Evolutionary conservation across 768 basidiomycete genomes (phyloP).

Genomic region (Hebeloma cylindrosporum): DNA sequence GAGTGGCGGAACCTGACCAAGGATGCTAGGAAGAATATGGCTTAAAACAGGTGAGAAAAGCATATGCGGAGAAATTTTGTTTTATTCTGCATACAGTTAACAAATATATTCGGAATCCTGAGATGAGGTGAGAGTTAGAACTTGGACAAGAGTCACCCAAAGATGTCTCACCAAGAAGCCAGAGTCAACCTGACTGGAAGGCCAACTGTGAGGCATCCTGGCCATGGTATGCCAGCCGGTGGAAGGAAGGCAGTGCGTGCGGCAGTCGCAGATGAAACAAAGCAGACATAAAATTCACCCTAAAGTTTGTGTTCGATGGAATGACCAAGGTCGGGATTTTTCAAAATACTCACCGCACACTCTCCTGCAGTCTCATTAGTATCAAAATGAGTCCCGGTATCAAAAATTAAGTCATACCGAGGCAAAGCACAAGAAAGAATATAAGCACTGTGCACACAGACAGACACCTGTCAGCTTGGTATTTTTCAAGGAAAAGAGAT

Average conservation of each 20-base stretch:
- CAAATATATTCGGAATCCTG: no score
- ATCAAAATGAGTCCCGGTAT: background rate
- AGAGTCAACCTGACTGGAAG: background rate
- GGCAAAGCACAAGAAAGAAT: background rate
- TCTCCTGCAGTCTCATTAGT: background rate
- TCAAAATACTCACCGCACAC: background rate
- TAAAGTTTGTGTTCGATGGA: background rate
- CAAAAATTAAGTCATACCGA: background rate
- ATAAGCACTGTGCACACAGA: background rate
- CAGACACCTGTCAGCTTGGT: background rate
- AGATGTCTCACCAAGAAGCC: conserved; percentile 3
- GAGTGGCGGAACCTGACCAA: no score
- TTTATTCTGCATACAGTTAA: no score
- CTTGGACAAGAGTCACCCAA: no score
- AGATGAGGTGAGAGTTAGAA: no score
- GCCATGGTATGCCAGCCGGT: conserved; percentile 3
- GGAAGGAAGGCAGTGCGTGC: background rate
- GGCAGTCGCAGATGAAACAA: background rate
- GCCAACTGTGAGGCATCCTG: background rate
- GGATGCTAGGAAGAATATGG: no score
- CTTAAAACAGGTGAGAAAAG: no score
- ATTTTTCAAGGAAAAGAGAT: background rate
- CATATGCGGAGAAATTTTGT: no score
- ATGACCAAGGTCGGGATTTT: background rate
- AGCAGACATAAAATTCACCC: background rate